Evolutionary conservation across 2,329 filamentous ascomycete genomes (phyloP), one percentile per base, ranked within the genome.

Genomic region (Xylariaceae sp.): DNA sequence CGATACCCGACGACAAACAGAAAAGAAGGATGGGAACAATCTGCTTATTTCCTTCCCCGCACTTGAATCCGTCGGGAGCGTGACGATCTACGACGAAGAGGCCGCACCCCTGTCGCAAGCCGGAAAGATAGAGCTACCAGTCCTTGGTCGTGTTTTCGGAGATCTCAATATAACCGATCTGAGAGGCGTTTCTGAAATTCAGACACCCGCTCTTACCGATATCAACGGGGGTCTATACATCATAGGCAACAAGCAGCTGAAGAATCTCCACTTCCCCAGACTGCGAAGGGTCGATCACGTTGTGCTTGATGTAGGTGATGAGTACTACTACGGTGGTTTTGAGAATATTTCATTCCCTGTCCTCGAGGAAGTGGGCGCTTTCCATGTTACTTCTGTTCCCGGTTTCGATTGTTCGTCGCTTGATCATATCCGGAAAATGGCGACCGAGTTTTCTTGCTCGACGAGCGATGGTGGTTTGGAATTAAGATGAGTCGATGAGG

Each of bases 371-470:
- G 53, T 55, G 11, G 42, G 35, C 0, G 1, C 37, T 39, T 55
- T 55, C 42, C 40, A 47, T 12, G 19, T 55, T 6, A 37, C 29
- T 26, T 43, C 52, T 1, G 52, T 43, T 5, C 26, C 26, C 19
- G 2, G 19, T 4, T 51, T 55, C n/a, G 48, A 55, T 37, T 55
- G 53, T 40, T 51, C 53, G 11, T 47, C 35, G 6, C 53, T 55
- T 9, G 44, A 29, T 4, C 44, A 47, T 39, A 55, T 55, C n/a
- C 43, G 39, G 7, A 19, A 35, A 26, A 51, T 51, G 27, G 53
- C 53, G 12, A 44, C 19, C 26, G 42, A 55, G 26, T 55, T 55
- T 12, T 43, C 43, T n/a, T 55, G 53, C 37, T 12, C 32, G 1
- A 51, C 19, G n/a, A 6, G n/a, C 6, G 8, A 30, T 6, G 35